Conservation (phyloP, 371 early-diverging fungal genomes). For the Encephalitozoon hellem region DNA sequence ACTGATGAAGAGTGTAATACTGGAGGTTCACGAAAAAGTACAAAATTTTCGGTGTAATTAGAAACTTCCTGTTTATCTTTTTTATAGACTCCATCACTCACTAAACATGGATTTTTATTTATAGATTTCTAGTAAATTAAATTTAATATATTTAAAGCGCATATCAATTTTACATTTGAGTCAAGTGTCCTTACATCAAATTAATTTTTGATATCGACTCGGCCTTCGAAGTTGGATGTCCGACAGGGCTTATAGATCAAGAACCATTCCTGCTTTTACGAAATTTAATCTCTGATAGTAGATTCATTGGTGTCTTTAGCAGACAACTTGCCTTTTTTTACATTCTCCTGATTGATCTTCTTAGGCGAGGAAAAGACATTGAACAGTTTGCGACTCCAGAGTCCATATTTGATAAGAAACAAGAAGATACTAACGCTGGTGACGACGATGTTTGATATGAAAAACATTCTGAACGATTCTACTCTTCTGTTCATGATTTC, state of each 20-base stretch:
- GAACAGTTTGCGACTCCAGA: neutral
- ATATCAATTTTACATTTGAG: neutral
- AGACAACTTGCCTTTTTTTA: neutral
- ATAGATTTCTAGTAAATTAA: neutral
- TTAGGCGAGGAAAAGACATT: neutral
- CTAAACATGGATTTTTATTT: slow-evolving; percentile 21
- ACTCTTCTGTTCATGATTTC: neutral
- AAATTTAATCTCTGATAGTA: neutral
- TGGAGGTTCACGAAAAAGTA: slow-evolving; percentile 58
- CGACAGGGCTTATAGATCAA: neutral
- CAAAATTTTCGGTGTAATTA: slow-evolving; percentile 58
- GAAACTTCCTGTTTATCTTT: slow-evolving; percentile 47
- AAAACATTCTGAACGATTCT: slow-evolving; percentile 4
- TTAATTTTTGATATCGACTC: neutral
- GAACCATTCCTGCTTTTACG: neutral
- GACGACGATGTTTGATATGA: slow-evolving; percentile 17
- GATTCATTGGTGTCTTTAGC: neutral
- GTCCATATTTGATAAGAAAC: slow-evolving; percentile 39
- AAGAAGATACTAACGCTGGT: slow-evolving; percentile 22
- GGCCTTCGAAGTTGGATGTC: neutral
- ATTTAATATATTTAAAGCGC: neutral
- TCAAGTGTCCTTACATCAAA: neutral
- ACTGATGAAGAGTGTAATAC: slow-evolving; percentile 59
- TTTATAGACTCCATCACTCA: slow-evolving; percentile 35
- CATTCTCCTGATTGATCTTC: neutral